Base-by-base conservation (phyloP, 441 rosid species). In the Aquilaria agallochum region DNA sequence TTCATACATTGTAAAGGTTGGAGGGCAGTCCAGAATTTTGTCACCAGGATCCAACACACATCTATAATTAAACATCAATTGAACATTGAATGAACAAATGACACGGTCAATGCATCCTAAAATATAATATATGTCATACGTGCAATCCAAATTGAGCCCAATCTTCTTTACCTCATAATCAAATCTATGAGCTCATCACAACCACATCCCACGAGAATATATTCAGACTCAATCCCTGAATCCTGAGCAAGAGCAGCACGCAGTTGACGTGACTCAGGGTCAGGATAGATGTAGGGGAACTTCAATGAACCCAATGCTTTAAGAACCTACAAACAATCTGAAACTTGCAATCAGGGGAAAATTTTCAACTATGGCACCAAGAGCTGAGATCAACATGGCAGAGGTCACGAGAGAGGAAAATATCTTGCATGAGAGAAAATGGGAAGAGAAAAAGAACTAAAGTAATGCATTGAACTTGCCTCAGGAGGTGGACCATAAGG, bases 401-500 rank as follows among this genome's bases (percentile, higher is more conserved):
- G 13, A 51, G 45, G 53, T 46, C 40, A 32, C 30, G 51, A 36
- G 49, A 64, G 4, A 50, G 4, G 10, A 40, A 20, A 20, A 20
- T 20, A 20, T 20, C 27, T 20, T 20, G 27, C 27, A 20, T 20
- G 49, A 64, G 4, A 50, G 4, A 2, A 40, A 40, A 40, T 45
- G 40, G 40, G n/a, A 15, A 9, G 6, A 33, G 20, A 58, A 45
- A n/a, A 62, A 33, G 51, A 60, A 56, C 47, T 36, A 50, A n/a
- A 33, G 50, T 31, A 34, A 45, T 12, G 61, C 58, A 57, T 7
- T 20, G 2, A 32, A 73, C 93, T 80, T 87, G 85, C 95, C 95
- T 90, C 96, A 2, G 99, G 96, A 69, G 99, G 99, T 58, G 97
- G 99, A 68, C 99, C 97, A 71, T 94, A 91, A 1, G 99, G 99